Percentiles rank a stretch among this genome's conserved stretches.
phyloP scores from a whole-genome alignment of 163 green algal species.

The Volvox carteri region DNA sequence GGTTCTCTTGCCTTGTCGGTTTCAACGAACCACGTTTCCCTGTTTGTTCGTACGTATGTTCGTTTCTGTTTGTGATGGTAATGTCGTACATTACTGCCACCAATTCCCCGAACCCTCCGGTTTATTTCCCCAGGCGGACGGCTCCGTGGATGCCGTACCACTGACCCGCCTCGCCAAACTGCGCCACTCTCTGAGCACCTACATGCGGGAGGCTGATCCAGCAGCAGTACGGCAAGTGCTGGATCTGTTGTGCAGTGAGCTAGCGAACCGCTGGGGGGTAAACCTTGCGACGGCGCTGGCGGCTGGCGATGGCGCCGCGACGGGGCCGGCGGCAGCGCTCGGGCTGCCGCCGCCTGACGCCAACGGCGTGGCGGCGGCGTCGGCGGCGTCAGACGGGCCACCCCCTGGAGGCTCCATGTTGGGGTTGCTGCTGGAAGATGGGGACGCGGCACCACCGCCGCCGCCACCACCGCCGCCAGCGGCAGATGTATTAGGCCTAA shows the following conservation, averaged over 20 bases:
- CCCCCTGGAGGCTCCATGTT: conserved; percentile 1
- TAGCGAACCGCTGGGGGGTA: conserved; percentile 25
- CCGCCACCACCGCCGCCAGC: neutral
- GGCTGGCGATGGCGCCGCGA: neutral
- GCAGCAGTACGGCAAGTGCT: neutral
- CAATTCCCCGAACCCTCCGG: too few relatives aligned
- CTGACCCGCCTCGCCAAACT: conserved; percentile 47
- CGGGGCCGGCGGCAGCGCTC: neutral
- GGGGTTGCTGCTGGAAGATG: conserved; percentile 26
- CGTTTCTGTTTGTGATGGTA: too few relatives aligned
- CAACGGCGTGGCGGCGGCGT: neutral
- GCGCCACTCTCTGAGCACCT: conserved; percentile 6
- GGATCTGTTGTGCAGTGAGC: conserved; percentile 30
- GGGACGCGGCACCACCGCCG: neutral
- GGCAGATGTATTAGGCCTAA: neutral
- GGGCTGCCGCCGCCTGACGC: too few relatives aligned
- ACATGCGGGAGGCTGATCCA: conserved; percentile 45
- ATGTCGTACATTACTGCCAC: too few relatives aligned
- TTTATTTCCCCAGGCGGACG: neutral
- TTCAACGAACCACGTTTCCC: too few relatives aligned
- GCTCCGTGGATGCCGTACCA: neutral
- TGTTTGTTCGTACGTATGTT: too few relatives aligned
- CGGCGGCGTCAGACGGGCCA: neutral
- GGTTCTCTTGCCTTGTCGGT: too few relatives aligned
- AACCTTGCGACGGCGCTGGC: conserved; percentile 23